phyloP scores from a whole-genome alignment of 2,329 filamentous ascomycete genomes.

The Aspergillus sp. region DNA sequence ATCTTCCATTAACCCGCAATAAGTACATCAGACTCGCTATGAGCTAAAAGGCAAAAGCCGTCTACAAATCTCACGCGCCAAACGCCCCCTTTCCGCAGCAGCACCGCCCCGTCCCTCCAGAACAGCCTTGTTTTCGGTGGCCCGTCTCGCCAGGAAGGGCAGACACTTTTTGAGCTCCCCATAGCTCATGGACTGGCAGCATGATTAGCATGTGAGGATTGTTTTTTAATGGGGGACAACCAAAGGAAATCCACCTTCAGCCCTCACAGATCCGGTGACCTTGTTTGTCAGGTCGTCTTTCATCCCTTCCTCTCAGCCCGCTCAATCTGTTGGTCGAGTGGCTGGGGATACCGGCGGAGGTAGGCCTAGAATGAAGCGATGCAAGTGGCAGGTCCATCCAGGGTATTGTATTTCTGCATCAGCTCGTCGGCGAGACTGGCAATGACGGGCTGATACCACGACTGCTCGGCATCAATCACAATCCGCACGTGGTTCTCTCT shows the following conservation, averaged over 20 bases:
- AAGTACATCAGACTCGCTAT: not conserved
- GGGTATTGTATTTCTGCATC: slow-evolving; percentile 7
- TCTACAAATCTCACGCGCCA: slow-evolving; percentile 4
- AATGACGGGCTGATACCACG: slow-evolving; percentile 6
- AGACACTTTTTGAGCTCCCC: slow-evolving; percentile 5
- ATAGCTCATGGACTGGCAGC: slow-evolving; percentile 4
- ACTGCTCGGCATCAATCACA: slow-evolving; percentile 4
- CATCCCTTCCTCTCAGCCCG: slow-evolving; percentile 5
- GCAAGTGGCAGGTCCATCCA: slow-evolving; percentile 2
- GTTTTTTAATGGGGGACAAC: slow-evolving; percentile 3
- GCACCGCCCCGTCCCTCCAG: slow-evolving; percentile 5
- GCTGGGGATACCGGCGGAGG: slow-evolving; percentile 2
- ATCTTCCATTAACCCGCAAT: no score
- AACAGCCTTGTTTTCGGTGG: slow-evolving; percentile 6
- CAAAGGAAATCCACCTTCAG: slow-evolving; percentile 1
- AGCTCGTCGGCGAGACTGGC: slow-evolving; percentile 6
- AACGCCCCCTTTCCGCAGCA: slow-evolving; percentile 1
- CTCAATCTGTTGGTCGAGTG: slow-evolving; percentile 4
- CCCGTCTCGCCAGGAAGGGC: slow-evolving; percentile 4
- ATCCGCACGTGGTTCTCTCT: not conserved
- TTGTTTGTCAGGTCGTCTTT: slow-evolving; percentile 5
- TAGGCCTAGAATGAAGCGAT: slow-evolving; percentile 5
- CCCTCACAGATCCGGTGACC: slow-evolving; percentile 1
- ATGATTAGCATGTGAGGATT: not conserved
- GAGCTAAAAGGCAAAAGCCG: not conserved